phyloP scores from a whole-genome alignment of 2,329 filamentous ascomycete species.

The Phialocephala sp. region DNA sequence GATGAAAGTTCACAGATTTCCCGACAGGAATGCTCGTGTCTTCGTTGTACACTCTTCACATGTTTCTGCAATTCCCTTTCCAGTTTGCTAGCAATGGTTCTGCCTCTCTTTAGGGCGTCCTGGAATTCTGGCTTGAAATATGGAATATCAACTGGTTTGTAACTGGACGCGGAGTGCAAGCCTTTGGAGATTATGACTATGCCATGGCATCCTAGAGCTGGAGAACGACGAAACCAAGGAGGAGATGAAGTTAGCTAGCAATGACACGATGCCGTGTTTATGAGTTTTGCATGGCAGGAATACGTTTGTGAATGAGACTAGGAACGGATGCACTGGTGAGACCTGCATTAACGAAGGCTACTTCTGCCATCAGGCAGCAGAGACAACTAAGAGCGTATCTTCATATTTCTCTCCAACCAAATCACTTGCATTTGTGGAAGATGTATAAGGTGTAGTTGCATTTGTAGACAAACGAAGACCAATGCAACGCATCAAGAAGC shows the following conservation, averaged over 20 bases:
- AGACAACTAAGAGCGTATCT: background rate
- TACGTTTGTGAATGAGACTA: background rate
- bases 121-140: background rate
- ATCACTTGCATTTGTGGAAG: background rate
- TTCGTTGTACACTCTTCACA: background rate
- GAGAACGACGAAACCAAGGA: background rate
- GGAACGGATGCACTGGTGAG: background rate
- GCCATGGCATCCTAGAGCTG: background rate
- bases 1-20: background rate
- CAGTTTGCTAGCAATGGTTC: background rate
- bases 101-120: background rate
- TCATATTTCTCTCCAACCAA: background rate
- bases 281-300: background rate
- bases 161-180: background rate
- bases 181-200: background rate
- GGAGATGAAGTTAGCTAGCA: background rate
- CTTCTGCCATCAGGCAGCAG: background rate
- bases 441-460: background rate
- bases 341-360: background rate
- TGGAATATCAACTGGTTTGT: background rate
- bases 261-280: background rate
- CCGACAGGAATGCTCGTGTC: background rate
- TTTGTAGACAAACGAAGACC: background rate
- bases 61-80: background rate
- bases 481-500: background rate